Evolutionary conservation across 1,284 basidiomycete species (phyloP).

Genomic region (Pseudomicrostroma phylloplanum): DNA sequence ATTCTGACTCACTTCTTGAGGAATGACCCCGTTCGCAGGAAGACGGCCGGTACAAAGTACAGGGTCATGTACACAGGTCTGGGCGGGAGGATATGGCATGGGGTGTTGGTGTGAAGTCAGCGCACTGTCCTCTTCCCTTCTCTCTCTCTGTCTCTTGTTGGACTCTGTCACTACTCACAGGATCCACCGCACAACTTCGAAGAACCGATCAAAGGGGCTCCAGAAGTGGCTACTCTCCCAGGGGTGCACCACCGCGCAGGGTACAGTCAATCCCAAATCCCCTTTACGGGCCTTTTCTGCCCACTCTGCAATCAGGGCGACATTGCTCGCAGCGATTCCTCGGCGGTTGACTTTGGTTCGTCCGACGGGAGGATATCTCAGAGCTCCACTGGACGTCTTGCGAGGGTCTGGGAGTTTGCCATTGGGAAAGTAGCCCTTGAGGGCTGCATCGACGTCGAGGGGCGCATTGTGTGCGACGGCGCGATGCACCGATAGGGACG

Average conservation of each 20-base stretch:
- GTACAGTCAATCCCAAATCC: conserved; percentile 23
- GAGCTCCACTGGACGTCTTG: conserved; percentile 21
- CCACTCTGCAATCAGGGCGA: conserved; percentile 34
- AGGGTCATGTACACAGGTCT: conserved; percentile 70
- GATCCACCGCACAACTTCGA: conserved; percentile 77
- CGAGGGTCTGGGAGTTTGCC: conserved; percentile 38
- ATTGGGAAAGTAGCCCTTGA: conserved; percentile 30
- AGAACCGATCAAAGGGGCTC: conserved; percentile 68
- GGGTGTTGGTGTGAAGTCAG: too few relatives aligned
- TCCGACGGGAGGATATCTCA: conserved; percentile 30
- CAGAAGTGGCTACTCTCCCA: conserved; percentile 65
- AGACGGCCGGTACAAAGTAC: conserved; percentile 69
- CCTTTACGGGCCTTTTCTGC: conserved; percentile 21
- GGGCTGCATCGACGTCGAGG: conserved; percentile 17
- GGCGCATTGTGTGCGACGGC: conserved; percentile 6
- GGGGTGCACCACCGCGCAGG: conserved; percentile 64
- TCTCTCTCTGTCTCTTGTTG: too few relatives aligned
- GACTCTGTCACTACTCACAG: conserved; percentile 15
- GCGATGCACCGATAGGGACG: conserved; percentile 9
- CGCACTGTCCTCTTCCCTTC: too few relatives aligned
- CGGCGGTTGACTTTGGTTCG: conserved; percentile 28
- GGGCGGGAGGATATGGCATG: too few relatives aligned
- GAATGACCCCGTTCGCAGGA: conserved; percentile 44
- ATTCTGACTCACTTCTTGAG: conserved; percentile 19
- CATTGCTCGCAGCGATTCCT: conserved; percentile 39